A percentile compares a stretch with the other conserved stretches of the same genome.
phyloP scores from a whole-genome alignment of 2,329 filamentous ascomycete species.

The Leptographium radiaticola region DNA sequence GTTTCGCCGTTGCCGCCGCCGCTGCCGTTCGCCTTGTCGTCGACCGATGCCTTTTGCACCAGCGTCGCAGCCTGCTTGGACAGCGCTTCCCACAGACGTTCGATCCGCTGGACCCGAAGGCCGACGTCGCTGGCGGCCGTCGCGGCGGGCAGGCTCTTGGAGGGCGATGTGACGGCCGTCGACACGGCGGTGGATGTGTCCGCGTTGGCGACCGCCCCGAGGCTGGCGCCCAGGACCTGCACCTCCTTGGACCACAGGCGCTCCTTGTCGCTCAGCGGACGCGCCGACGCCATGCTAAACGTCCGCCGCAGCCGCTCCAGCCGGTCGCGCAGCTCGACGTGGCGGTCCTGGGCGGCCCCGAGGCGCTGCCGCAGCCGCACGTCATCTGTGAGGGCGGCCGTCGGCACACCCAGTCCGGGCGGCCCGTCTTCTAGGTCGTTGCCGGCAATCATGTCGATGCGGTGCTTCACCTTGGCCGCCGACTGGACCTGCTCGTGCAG shows the following conservation, averaged over 20 bases:
- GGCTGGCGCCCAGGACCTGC: conserved; percentile 23
- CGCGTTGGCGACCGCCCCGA: conserved; percentile 17
- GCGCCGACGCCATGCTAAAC: conserved; percentile 30
- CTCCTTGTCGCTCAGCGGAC: conserved; percentile 51
- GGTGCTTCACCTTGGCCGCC: conserved; percentile 50
- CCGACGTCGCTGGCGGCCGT: conserved; percentile 27
- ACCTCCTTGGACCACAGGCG: conserved; percentile 34
- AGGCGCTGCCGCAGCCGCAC: conserved; percentile 47
- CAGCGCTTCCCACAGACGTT: conserved; percentile 39
- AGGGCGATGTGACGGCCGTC: not conserved
- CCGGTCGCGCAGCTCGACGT: conserved; percentile 42
- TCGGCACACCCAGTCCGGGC: not conserved
- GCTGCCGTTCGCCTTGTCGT: conserved; percentile 14
- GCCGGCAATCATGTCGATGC: conserved; percentile 53
- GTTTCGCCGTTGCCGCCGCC: conserved; percentile 13
- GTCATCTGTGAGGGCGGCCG: conserved; percentile 32
- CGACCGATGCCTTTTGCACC: conserved; percentile 16
- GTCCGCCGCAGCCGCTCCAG: conserved; percentile 45
- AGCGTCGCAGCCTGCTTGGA: conserved; percentile 35
- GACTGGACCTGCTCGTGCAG: conserved; percentile 54
- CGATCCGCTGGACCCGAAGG: conserved; percentile 45
- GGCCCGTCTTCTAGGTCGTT: conserved; percentile 26
- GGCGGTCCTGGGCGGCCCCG: conserved; percentile 37
- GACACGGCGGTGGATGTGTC: too few species aligned
- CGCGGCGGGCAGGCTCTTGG: not conserved